Evolutionary conservation across 345 rosid species (phyloP), one percentile per base, ranked within the genome.

Genomic region (Arabis hirsuta): DNA sequence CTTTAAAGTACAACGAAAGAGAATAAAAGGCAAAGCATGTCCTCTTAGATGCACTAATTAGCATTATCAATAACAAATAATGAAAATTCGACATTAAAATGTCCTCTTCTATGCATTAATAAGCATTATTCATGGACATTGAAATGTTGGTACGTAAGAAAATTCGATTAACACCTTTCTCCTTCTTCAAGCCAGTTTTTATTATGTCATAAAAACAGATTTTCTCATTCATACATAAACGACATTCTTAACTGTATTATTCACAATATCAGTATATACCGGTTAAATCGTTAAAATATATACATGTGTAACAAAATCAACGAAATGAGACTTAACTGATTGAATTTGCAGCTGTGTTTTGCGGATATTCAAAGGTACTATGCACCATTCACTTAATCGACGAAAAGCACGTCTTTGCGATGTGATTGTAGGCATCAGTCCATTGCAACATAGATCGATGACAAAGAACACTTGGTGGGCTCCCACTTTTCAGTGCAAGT

Each of bases 151-250:
- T 36, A 36, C 41, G 41, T 8, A 36, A 10, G 41, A 36, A 36
- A 36, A 36, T 7, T 36, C 41, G 41, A 36, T 36, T 36, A 24
- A 42, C 36, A 42, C 12, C 36, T 24, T 59, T 27, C 51, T 60
- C 51, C 22, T 8, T 60, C 13, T 60, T 41, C 50, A 22, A 9
- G 11, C 54, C 4, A 45, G 12, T 41, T 44, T 62, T 8, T 29
- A 24, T 43, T 44, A 44, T 57, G 65, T 12, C 34, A 59, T 12
- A 12, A 9, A 45, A 62, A 45, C 51, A n/a, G 41, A 44, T 62
- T 62, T 41, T 31, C 42, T 29, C 14, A 4, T n/a, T 27, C 53
- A n/a, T 44, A 62, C 66, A 44, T 62, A n/a, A 4, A 16, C 53
- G 2, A 42, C 36, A 60, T 24, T 60, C 50, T 22, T 12, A 24